Evolutionary conservation across 768 basidiomycete genomes (phyloP), one percentile per base, ranked within the genome.

Genomic region (Daedalea quercina): DNA sequence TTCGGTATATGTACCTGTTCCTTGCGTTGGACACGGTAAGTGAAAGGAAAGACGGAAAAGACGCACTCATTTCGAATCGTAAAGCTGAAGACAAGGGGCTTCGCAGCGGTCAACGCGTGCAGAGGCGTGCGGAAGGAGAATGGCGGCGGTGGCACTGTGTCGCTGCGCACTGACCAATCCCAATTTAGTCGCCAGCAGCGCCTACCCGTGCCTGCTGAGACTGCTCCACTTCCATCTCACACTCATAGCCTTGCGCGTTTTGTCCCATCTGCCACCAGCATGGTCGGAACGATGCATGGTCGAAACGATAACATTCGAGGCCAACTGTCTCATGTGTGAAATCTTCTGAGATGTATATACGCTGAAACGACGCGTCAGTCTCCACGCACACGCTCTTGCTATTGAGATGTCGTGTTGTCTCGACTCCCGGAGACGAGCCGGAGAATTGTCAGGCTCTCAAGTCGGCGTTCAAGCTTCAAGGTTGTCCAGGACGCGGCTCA

Each of bases 1-100:
- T 65, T 87, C 78, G 44, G 75, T 75, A 59, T 59, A 64, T 23
- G 64, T 70, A 62, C 49, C 60, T 60, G 52, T 41, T 37, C 11
- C 35, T 51, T 44, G 33, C 2, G 58, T 56, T 22, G 19, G 20
- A 20, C 4, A 28, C 11, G 23, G 42, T n/a, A 24, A 45, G 4
- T 25, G 8, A 11, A 8, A 45, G 7, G 44, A 24, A 45, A 15
- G 17, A 24, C 44, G 7, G 15, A 9, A 4, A 13, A 9, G 6
- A 25, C 23, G 19, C 23, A 45, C 44, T 24, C 22, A 28, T 23
- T 20, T 49, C 48, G 33, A 24, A 23, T 49, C 48, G 48, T 40
- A 17, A 35, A 49, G 48, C 8, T 40, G 28, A 31, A 31, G 28
- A 11, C 28, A 31, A 20, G 11, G 35, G 13, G 12, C 19, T 49